Evolutionary conservation across 768 basidiomycete species (phyloP), one percentile per base, ranked within the genome.

Genomic region (Psilocybe cubensis): DNA sequence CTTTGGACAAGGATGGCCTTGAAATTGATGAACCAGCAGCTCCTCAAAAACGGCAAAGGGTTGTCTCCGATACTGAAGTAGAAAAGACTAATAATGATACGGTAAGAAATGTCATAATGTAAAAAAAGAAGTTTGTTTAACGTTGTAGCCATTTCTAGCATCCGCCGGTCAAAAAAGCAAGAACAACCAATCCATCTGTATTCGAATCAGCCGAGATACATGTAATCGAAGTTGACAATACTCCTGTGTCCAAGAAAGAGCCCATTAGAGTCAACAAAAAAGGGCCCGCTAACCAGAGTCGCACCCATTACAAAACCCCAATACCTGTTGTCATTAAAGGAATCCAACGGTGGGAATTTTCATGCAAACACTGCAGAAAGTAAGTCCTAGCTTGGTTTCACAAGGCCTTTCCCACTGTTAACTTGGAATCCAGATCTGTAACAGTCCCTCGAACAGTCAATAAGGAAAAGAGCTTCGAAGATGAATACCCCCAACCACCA

Each of bases 401-500:
- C 9, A 52, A 23, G 18, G 4, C 2, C 17, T n/a, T 21, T 5
- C 6, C 8, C 23, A 41, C 3, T 4, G 8, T 24, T 18, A 20
- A 23, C 8, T 25, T 6, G 31, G 20, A 23, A 14, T 7, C 3
- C 21, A 54, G 53, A 29, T 9, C 27, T 3, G 2, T 21, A 4
- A 45, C 53, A n/a, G 17, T 54, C 6, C 11, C 29, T 3, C 42
- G 28, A 21, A 54, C 42, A 10, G 44, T 50, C n/a, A 42, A 33
- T 28, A 25, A 48, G 4, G 28, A 57, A 6, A 29, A 40, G 1
- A 58, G 29, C 0, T 70, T 71, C 33, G 60, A 65, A 17, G 53
- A 58, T 12, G 69, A 73, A 54, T 58, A 42, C 0, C 27, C 25
- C 1, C 55, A 62, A 9, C 72, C 69, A 42, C 43, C 42, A 23